Evolutionary conservation across 495 filamentous ascomycete species (phyloP), one percentile per base, ranked within the genome.

Genomic region (Stereocaulon alpinum): DNA sequence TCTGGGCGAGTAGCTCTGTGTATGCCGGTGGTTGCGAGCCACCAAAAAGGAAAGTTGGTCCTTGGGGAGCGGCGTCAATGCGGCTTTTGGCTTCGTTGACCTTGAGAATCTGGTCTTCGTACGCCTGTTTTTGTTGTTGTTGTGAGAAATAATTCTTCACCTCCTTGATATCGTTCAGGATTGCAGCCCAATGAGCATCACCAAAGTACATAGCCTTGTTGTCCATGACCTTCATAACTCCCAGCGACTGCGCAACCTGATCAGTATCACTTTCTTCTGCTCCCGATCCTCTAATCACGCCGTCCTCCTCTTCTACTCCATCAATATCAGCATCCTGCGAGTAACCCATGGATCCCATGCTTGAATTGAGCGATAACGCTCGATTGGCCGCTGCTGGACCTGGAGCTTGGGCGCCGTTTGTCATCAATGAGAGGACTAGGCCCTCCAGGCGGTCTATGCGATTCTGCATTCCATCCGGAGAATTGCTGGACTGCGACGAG

Each of bases 401-500:
- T 69, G 76, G 81, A 61, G 82, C 77, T 64, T 80, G 77, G n/a
- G 74, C 72, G 51, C 89, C 91, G 72, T 91, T 91, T 63, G 91
- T 92, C 93, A 99, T 97, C 72, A 99, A 75, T 3, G 89, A 94
- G 55, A 99, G 71, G 55, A 99, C 93, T 68, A 99, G 75, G 55
- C 91, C 87, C 80, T 99, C 93, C 64, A 99, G 73, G 64, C 93
- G 85, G 74, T 99, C 90, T 72, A 99, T 99, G 69, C 93, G 87
- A 67, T 91, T 94, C 73, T 99, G 93, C 93, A 99, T 99, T 71
- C 96, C 93, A 79, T 95, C 92, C 30, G 93, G 83, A 15, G 86
- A 77, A 64, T 77, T 73, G 67, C 81, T 74, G 63, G 73, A 71
- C 57, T 77, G 73, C 59, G 81, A 80, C 68, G 80, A 72, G 57